These are phyloP conservation scores for Leccinum ochraceum DNA, from an alignment of 768 basidiomycete species.

Conservation along the genomic window DNA sequence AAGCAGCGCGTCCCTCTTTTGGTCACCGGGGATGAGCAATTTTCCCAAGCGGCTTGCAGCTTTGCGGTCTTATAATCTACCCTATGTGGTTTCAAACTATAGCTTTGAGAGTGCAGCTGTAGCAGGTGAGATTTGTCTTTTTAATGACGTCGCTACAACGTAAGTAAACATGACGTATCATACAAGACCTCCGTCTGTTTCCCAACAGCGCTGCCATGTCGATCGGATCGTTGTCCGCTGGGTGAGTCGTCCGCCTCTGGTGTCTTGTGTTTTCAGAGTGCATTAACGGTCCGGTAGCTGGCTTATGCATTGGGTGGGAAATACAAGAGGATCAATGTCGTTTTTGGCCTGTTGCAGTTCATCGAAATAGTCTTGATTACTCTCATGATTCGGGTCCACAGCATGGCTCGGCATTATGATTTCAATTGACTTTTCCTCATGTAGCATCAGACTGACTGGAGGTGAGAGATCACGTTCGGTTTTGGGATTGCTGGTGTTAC, in stretches of 20 bases:
- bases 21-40: slow-evolving; percentile 61
- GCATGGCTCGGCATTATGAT: slow-evolving; percentile 53
- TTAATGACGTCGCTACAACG: not conserved
- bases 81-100: slow-evolving; percentile 88
- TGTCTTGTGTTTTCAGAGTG: not conserved
- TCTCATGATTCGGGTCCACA: slow-evolving; percentile 40
- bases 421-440: not conserved
- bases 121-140: slow-evolving; percentile 47
- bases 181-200: slow-evolving; percentile 50
- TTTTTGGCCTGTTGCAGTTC: slow-evolving; percentile 53
- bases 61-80: slow-evolving; percentile 74
- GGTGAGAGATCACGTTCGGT: slow-evolving; percentile 55
- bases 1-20: slow-evolving; percentile 69
- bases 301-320: slow-evolving; percentile 54
- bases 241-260: slow-evolving; percentile 28
- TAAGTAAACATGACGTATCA: slow-evolving; percentile 5
- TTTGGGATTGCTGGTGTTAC: slow-evolving; percentile 65
- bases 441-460: slow-evolving; percentile 7
- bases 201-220: slow-evolving; percentile 52
- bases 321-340: slow-evolving; percentile 48
- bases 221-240: slow-evolving; percentile 52
- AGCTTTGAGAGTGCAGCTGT: slow-evolving; percentile 60
- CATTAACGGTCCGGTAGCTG: slow-evolving; percentile 30
- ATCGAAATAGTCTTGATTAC: slow-evolving; percentile 44
- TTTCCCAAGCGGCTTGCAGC: slow-evolving; percentile 71